Evolutionary conservation across 176 grass and related monocot genomes (phyloP).

Genomic region (Alopecurus myosuroides): DNA sequence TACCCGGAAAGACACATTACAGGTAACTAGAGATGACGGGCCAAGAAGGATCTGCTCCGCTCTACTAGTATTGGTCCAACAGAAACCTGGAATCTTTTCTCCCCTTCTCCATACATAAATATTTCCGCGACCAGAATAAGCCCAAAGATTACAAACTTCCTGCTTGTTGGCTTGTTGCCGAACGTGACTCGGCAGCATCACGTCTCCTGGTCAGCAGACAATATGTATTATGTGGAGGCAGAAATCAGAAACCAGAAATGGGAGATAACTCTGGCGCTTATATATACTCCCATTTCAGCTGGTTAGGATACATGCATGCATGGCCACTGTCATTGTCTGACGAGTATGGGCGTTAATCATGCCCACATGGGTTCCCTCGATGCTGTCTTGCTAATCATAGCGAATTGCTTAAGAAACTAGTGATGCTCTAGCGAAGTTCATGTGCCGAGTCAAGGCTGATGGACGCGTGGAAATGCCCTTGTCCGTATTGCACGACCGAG

Average conservation of each 20-base stretch:
- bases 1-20: not conserved
- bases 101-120: not conserved
- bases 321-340: not conserved
- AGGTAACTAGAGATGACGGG: not conserved
- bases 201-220: not conserved
- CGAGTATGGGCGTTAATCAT: conserved; percentile 10
- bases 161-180: not conserved
- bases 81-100: not conserved
- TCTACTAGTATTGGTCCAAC: not conserved
- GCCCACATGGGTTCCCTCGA: conserved; percentile 30
- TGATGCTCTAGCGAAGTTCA: not conserved
- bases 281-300: not conserved
- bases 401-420: not conserved
- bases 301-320: conserved; percentile 11
- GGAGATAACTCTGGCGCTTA: not conserved
- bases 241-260: not conserved
- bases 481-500: not conserved
- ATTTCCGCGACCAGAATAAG: not conserved
- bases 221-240: no score
- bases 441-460: not conserved
- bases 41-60: not conserved
- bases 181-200: not conserved
- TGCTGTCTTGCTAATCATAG: conserved; percentile 24
- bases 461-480: conserved; percentile 12
- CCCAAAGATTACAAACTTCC: not conserved